Evolutionary conservation across 164 flowering plant species (phyloP).

Genomic region (Dillenia suffruticosa): DNA sequence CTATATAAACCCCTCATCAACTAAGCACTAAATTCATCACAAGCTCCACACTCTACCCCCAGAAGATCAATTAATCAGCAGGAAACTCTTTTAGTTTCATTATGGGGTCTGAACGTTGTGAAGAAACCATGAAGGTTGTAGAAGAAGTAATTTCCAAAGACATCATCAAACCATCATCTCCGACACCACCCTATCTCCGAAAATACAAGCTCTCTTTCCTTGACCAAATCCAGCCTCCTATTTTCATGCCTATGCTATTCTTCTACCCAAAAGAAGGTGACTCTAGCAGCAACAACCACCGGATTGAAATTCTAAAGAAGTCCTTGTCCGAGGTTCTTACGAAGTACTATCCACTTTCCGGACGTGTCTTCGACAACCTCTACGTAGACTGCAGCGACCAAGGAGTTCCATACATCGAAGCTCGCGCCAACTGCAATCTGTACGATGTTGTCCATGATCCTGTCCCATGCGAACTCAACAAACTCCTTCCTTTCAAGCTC

Average conservation of each 20-base stretch:
- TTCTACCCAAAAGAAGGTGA: conserved; percentile 20
- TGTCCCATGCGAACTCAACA: conserved; percentile 10
- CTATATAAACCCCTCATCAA: too few species aligned
- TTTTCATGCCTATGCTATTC: conserved; percentile 27
- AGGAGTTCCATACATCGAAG: conserved; percentile 21
- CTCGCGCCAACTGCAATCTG: conserved; percentile 15
- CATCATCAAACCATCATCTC: conserved; percentile 28
- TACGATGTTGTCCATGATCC: conserved; percentile 13
- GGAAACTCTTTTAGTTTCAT: not conserved
- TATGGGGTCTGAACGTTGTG: not conserved
- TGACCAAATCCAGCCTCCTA: conserved; percentile 37
- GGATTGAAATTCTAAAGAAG: conserved; percentile 5
- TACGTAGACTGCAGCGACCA: conserved; percentile 30
- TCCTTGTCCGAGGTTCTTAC: conserved; percentile 24
- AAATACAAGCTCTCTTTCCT: conserved; percentile 35
- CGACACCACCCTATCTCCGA: conserved; percentile 38
- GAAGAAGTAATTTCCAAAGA: conserved; percentile 26
- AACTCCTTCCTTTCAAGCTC: conserved; percentile 23
- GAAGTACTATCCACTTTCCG: conserved; percentile 34
- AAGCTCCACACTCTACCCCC: too few species aligned
- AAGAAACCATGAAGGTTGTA: not conserved
- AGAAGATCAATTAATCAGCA: too few species aligned
- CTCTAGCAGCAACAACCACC: not conserved
- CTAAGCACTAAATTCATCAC: too few species aligned
- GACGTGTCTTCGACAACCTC: conserved; percentile 21